Conservation (phyloP, 805 yeast species). For the Candida easanensis region DNA sequence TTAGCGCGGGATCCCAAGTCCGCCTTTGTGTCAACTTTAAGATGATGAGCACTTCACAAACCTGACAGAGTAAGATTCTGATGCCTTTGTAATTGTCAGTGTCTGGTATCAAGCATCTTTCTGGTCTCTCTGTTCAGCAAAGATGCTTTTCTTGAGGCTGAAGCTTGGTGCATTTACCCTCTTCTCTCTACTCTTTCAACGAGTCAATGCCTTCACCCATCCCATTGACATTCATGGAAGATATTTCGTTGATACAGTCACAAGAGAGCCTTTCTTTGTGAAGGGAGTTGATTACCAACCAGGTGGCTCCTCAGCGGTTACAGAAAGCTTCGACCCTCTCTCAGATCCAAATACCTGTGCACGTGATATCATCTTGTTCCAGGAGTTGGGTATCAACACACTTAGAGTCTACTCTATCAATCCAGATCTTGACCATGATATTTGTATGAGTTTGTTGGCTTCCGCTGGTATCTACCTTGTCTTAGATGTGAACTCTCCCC, state of each 20-base stretch:
- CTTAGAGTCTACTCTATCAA: slow-evolving; percentile 85
- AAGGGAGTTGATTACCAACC: slow-evolving; percentile 96
- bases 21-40: slow-evolving; percentile 1
- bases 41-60: background rate
- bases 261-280: slow-evolving; percentile 72
- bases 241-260: slow-evolving; percentile 72
- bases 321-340: slow-evolving; percentile 62
- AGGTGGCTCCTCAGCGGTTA: slow-evolving; percentile 83
- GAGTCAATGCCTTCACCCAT: slow-evolving; percentile 38
- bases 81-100: too few species aligned
- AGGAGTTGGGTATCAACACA: slow-evolving; percentile 82
- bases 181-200: background rate
- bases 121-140: background rate
- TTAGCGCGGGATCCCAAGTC: slow-evolving; percentile 1
- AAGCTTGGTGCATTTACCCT: background rate
- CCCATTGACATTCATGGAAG: slow-evolving; percentile 71
- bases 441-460: slow-evolving; percentile 88
- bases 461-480: slow-evolving; percentile 90
- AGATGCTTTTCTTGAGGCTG: slow-evolving; percentile 1
- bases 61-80: too few species aligned
- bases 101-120: too few species aligned
- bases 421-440: slow-evolving; percentile 78
- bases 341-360: slow-evolving; percentile 72
- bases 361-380: slow-evolving; percentile 78
- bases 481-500: slow-evolving; percentile 88